Evolutionary conservation across 495 filamentous ascomycete genomes (phyloP).

Genomic region (Xylaria bambusicola): DNA sequence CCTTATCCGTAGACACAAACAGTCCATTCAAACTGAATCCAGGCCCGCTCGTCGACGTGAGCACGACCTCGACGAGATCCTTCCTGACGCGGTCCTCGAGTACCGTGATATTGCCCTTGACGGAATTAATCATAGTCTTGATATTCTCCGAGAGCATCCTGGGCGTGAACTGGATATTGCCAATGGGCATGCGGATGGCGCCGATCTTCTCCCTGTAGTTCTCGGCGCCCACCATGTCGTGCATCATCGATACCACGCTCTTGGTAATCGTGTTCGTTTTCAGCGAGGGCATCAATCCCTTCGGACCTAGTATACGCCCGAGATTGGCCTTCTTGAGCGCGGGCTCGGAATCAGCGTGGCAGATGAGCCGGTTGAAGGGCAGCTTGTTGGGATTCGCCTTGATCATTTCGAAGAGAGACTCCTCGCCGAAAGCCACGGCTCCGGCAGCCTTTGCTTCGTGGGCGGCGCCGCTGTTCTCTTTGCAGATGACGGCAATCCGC

Average conservation of each 20-base stretch:
- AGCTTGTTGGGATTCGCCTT: slow-evolving; percentile 58
- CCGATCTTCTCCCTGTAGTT: slow-evolving; percentile 85
- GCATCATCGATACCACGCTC: slow-evolving; percentile 68
- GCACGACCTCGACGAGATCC: slow-evolving; percentile 88
- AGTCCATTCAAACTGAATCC: slow-evolving; percentile 84
- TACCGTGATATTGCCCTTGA: slow-evolving; percentile 74
- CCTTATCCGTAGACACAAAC: slow-evolving; percentile 63
- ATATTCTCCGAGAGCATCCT: slow-evolving; percentile 85
- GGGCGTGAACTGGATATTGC: slow-evolving; percentile 87
- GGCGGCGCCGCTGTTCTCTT: slow-evolving; percentile 68
- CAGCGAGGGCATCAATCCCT: slow-evolving; percentile 84
- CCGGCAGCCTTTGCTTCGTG: slow-evolving; percentile 72
- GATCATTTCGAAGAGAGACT: slow-evolving; percentile 79
- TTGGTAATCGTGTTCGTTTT: slow-evolving; percentile 87
- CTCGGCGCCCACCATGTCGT: slow-evolving; percentile 77
- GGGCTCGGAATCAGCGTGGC: slow-evolving; percentile 72
- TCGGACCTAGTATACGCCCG: slow-evolving; percentile 81
- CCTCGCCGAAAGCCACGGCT: slow-evolving; percentile 79
- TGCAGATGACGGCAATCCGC: slow-evolving; percentile 84
- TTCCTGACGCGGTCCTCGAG: slow-evolving; percentile 75
- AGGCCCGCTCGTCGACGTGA: slow-evolving; percentile 83
- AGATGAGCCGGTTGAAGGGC: slow-evolving; percentile 86
- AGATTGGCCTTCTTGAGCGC: slow-evolving; percentile 75
- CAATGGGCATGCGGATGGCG: slow-evolving; percentile 83
- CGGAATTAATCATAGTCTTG: slow-evolving; percentile 67